Conservation (phyloP, 2,329 filamentous ascomycete species). For the Colletotrichum eleusines region DNA sequence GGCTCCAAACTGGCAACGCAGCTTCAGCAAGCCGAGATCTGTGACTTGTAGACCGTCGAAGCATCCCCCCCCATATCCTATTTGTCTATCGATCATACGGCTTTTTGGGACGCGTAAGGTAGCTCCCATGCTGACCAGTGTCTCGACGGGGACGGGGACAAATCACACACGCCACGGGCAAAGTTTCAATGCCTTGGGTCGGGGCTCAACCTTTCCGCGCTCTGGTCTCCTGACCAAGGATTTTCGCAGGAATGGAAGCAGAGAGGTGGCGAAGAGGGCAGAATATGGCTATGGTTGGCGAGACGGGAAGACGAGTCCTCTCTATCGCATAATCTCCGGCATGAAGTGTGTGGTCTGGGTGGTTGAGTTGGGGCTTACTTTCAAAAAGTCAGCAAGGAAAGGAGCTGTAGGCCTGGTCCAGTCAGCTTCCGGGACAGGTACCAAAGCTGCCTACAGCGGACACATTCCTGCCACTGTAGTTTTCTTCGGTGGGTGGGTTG, state of each 20-base stretch:
- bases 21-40: not conserved
- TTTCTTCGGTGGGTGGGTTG: not conserved
- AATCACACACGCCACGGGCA: slow-evolving; percentile 14
- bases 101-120: not conserved
- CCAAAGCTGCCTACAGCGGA: not conserved
- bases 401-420: slow-evolving; percentile 18
- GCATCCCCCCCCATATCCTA: not conserved
- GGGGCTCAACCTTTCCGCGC: slow-evolving; percentile 39
- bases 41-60: not conserved
- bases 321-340: not conserved
- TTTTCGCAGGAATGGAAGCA: slow-evolving; percentile 5
- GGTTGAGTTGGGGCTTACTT: slow-evolving; percentile 19
- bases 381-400: slow-evolving; percentile 11
- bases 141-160: slow-evolving; percentile 2
- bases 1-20: not conserved
- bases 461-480: too few relatives aligned
- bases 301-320: not conserved
- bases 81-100: not conserved
- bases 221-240: slow-evolving; percentile 19
- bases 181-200: slow-evolving; percentile 40
- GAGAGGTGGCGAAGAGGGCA: too few relatives aligned
- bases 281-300: not conserved
- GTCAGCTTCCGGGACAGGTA: slow-evolving; percentile 9
- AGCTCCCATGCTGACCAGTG: slow-evolving; percentile 22
- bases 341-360: slow-evolving; percentile 1